Percentiles rank a stretch among this genome's conserved stretches.
Conservation (phyloP, 192 early-diverging fungal genomes). For the Kappamyces sp. region DNA sequence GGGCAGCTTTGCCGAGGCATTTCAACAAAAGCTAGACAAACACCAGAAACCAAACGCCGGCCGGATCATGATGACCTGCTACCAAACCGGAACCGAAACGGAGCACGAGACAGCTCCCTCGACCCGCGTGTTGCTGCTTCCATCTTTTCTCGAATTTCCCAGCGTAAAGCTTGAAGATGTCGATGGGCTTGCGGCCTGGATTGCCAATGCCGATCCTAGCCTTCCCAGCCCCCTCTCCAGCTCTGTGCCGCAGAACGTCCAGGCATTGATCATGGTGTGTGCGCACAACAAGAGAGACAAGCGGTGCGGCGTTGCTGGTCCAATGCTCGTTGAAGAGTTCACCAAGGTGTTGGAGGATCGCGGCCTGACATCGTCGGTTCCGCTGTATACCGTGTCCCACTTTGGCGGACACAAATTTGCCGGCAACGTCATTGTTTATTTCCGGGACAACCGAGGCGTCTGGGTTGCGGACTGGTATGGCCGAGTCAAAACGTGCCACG, state of each 20-base stretch:
- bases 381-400: constrained; percentile 45
- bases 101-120: too few species aligned
- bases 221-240: neutral
- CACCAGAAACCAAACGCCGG: neutral
- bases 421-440: constrained; percentile 57
- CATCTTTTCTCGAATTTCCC: neutral
- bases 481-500: constrained; percentile 43
- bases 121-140: neutral
- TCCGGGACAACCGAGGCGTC: constrained; percentile 17
- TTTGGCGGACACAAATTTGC: constrained; percentile 66
- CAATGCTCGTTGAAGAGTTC: constrained; percentile 54
- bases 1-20: constrained; percentile 11
- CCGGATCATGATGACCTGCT: constrained; percentile 1
- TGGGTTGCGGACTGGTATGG: constrained; percentile 45
- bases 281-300: constrained; percentile 59
- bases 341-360: constrained; percentile 26
- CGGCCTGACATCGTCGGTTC: constrained; percentile 28
- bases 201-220: constrained; percentile 1
- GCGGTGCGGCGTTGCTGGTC: constrained; percentile 59
- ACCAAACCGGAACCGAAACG: too few species aligned
- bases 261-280: constrained; percentile 50
- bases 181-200: neutral
- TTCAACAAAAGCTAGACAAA: neutral
- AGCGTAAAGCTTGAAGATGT: neutral
- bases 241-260: constrained; percentile 2